Conservation (phyloP, 2,329 filamentous ascomycete species). For the Botrytis tulipae region DNA sequence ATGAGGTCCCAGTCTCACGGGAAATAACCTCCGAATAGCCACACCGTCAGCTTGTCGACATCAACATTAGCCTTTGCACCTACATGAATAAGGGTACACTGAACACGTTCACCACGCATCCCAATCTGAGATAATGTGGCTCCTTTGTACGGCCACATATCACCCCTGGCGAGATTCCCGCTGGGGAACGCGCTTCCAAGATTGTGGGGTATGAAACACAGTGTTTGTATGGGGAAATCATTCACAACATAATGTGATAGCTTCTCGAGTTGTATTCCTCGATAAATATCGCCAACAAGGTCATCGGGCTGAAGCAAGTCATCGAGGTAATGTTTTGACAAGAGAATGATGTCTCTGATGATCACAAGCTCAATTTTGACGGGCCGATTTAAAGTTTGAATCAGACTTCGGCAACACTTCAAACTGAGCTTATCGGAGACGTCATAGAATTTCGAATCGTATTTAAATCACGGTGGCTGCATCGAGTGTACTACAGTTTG, state of each 20-base stretch:
- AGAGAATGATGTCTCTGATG: slow-evolving; percentile 2
- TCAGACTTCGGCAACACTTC: background rate
- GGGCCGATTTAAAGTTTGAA: slow-evolving; percentile 1
- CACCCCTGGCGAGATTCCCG: background rate
- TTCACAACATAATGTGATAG: background rate
- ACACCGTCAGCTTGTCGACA: background rate
- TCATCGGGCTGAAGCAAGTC: slow-evolving; percentile 2
- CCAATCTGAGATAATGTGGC: background rate
- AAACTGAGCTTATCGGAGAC: background rate
- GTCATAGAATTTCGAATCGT: background rate
- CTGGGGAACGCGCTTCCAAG: background rate
- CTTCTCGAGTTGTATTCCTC: background rate
- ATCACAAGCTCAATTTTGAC: slow-evolving; percentile 14
- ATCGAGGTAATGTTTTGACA: background rate
- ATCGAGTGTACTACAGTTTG: background rate
- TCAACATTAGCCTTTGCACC: background rate
- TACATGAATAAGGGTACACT: background rate
- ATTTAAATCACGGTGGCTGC: background rate
- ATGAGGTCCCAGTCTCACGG: background rate
- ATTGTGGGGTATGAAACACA: slow-evolving; percentile 10
- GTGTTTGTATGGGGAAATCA: slow-evolving; percentile 1
- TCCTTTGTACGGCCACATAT: background rate
- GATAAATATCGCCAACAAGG: background rate
- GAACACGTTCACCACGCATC: background rate
- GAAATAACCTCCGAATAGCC: background rate